Evolutionary conservation across 257 asterid genomes (phyloP), one percentile per base, ranked within the genome.

Genomic region (Solanum sitiens): DNA sequence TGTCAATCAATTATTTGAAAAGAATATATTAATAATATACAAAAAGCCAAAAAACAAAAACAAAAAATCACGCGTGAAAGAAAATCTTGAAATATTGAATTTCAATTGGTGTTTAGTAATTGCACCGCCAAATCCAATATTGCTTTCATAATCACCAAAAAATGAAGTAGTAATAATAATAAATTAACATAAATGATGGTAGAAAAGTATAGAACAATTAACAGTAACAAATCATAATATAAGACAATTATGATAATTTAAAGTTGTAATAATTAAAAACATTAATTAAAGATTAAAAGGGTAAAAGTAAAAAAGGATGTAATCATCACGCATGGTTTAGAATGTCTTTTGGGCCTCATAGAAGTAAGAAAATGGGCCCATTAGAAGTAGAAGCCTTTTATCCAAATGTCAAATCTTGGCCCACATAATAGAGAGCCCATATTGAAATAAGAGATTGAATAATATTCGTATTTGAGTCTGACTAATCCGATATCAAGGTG

Each of bases 311-410:
- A 67, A 56, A 87, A 73, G 77, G 83, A 25, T 67, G 86, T 39
- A 67, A 91, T 91, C 83, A 91, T 91, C 56, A 87, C 91, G 92
- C 93, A 85, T 91, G 93, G 85, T 70, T 88, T 72, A 83, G 86
- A 65, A 65, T 84, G 87, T 73, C 65, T 16, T 89, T 79, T 86
- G 90, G 89, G 86, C 86, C 88, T 86, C 77, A 21, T 18, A 80
- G 65, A 61, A 77, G 53, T 40, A 56, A 82, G 27, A 15, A 23
- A 74, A 50, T 84, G 88, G 92, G 89, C 86, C 91, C 88, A 86
- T 71, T 82, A 61, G 88, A 77, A 87, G 88, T 84, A 67, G 77
- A 63, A 68, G n/a, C 53, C 86, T 56, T 83, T 80, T 21, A 9
- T 30, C 27, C 45, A 82, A 18, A 63, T 70, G 86, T 88, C 90